Evolutionary conservation across 225 moss, liverwort and hornwort genomes (phyloP), one percentile per base, ranked within the genome.

Genomic region (Sphagnum contortum): DNA sequence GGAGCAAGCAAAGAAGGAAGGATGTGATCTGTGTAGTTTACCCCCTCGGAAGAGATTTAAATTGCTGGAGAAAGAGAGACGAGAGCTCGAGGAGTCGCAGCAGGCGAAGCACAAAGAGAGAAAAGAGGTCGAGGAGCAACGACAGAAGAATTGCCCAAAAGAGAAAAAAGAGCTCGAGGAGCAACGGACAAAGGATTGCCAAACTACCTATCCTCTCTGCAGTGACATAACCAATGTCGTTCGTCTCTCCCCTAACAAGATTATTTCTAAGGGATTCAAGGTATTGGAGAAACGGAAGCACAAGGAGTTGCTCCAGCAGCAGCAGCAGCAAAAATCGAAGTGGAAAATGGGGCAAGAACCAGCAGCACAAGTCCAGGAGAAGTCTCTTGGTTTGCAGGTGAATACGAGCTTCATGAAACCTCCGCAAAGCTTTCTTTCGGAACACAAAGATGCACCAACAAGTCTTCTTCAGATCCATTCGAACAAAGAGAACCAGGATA

Each of bases 11-110:
- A 66, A 75, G 3, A 48, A 56, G 45, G 69, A 66, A 48, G 70
- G 73, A 7, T 59, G 68, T 44, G 50, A 70, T 3, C 12, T 74
- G 2, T 63, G 63, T 5, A 66, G 57, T 3, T 66, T 79, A 48
- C 74, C 74, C 3, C 79, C 71, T 46, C 69, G 76, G 4, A 79
- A 83, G 63, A 69, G 74, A 14, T 79, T 83, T 4, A 83, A 83
- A 71, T 57, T 69, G 3, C 59, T 79, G 57, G 83, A 79, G 69
- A 65, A 81, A 63, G 71, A 74, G 66, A 74, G 71, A 13, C 62
- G 50, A 68, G 70, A 75, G 52, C 8, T 48, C 14, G 61, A 70
- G 48, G 69, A 56, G 51, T 65, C 62, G 53, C 47, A 9, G 13
- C n/a, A 61, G 8, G 44, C 5, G 44, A 29, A 29, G 29, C 29